Conservation (phyloP, 164 flowering plant species). For the Stephania cephalantha region DNA sequence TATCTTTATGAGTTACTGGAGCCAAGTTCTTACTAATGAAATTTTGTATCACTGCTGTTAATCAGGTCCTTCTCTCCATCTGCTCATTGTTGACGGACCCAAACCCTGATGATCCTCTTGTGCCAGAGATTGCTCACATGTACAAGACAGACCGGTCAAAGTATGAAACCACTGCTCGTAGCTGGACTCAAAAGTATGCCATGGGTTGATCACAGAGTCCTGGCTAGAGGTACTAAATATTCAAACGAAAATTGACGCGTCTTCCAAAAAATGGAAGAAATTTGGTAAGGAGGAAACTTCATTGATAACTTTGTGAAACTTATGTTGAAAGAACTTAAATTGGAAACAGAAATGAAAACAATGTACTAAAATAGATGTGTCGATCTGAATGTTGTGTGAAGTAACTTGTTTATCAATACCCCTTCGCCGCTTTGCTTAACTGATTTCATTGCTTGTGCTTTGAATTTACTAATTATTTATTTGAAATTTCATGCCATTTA, state of each 20-base stretch:
- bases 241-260: background rate
- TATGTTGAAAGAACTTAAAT: background rate
- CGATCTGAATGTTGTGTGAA: background rate
- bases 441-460: background rate
- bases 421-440: background rate
- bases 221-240: background rate
- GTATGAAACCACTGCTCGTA: background rate
- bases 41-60: background rate
- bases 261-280: background rate
- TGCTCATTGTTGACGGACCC: background rate
- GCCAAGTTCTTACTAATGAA: background rate
- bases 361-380: background rate
- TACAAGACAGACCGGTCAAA: conserved; percentile 2
- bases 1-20: background rate
- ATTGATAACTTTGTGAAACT: background rate
- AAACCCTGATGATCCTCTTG: conserved; percentile 2
- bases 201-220: background rate
- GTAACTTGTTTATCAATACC: background rate
- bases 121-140: conserved; percentile 2
- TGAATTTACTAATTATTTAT: background rate
- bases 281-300: background rate
- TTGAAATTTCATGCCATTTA: background rate
- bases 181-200: conserved; percentile 3
- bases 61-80: conserved; percentile 1
- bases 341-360: background rate